Base-by-base conservation (phyloP, 1,284 basidiomycete species). In the Cutaneotrichosporon daszewskae region DNA sequence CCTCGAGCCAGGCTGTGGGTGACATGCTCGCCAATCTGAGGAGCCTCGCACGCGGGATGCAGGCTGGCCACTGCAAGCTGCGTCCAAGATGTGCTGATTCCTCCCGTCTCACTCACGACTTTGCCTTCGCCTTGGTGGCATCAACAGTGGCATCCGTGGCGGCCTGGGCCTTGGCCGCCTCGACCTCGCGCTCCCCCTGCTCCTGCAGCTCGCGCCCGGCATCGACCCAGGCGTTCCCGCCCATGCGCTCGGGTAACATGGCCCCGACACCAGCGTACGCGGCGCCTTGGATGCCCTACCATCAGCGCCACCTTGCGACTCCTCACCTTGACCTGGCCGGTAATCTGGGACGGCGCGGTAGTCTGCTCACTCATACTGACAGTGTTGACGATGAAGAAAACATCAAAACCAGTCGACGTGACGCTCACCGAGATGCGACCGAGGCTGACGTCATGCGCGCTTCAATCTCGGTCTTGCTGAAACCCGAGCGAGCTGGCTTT, bases 61-160 rank as follows among this genome's bases (percentile, higher is more conserved):
- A n/a, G n/a, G n/a, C n/a, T n/a, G n/a, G n/a, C n/a, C n/a, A n/a
- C n/a, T n/a, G n/a, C n/a, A n/a, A n/a, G n/a, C n/a, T n/a, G n/a
- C n/a, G n/a, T n/a, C n/a, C n/a, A n/a, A n/a, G n/a, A n/a, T n/a
- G n/a, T n/a, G n/a, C n/a, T 4, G n/a, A n/a, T n/a, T n/a, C n/a
- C n/a, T n/a, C n/a, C n/a, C n/a, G n/a, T n/a, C n/a, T n/a, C n/a
- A 65, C 67, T 44, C 29, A 71, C 68, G 61, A 59, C 51, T 71
- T 66, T 7, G 57, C 48, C 46, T 72, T 72, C 5, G 57, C 71
- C 14, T 48, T 43, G 5, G 54, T 57, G 0, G 58, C 41, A 37
- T 72, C 67, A 1, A 58, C 50, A 0, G 54, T 55, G 3, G 65
- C 62, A 13, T 69, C 69, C 3, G 50, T 52, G 11, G 59, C 59